Evolutionary conservation across 2,329 filamentous ascomycete genomes (phyloP).

Genomic region (Amesomyces nigricolor): DNA sequence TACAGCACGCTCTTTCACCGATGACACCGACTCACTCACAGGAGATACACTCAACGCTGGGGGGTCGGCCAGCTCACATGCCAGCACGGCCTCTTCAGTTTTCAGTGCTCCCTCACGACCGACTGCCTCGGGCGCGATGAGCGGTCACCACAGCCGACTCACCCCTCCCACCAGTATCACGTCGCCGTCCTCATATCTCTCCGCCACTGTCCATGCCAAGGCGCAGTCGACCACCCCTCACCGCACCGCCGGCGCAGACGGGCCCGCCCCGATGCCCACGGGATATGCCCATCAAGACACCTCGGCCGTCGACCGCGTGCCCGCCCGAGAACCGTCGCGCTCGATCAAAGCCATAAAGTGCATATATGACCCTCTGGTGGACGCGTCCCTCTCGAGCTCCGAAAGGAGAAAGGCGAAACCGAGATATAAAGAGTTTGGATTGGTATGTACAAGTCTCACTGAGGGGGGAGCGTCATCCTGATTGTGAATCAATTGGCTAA

Average conservation of each 20-base stretch:
- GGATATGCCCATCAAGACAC: slow-evolving; percentile 28
- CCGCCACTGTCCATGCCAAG: slow-evolving; percentile 41
- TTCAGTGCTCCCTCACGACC: slow-evolving; percentile 51
- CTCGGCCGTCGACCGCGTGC: slow-evolving; percentile 38
- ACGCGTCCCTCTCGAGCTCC: slow-evolving; percentile 43
- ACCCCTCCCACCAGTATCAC: slow-evolving; percentile 49
- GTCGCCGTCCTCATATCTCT: slow-evolving; percentile 46
- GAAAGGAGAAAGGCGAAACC: slow-evolving; percentile 55
- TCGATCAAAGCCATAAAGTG: slow-evolving; percentile 52
- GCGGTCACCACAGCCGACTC: slow-evolving; percentile 41
- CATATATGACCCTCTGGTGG: slow-evolving; percentile 56
- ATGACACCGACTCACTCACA: slow-evolving; percentile 54
- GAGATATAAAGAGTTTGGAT: slow-evolving; percentile 57
- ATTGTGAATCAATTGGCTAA: slow-evolving; percentile 52
- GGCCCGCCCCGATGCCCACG: slow-evolving; percentile 26
- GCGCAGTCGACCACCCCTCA: slow-evolving; percentile 50
- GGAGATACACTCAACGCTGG: slow-evolving; percentile 65
- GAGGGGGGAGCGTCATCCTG: slow-evolving; percentile 58
- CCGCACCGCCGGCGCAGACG: slow-evolving; percentile 36
- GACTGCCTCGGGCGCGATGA: slow-evolving; percentile 37
- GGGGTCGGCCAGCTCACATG: slow-evolving; percentile 66
- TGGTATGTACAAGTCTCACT: slow-evolving; percentile 54
- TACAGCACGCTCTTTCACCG: slow-evolving; percentile 36
- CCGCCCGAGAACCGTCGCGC: slow-evolving; percentile 52
- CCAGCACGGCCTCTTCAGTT: slow-evolving; percentile 65